A percentile compares a stretch with the other conserved stretches of the same genome.
Evolutionary conservation across 257 asterid genomes (phyloP).

Genomic region (Solanum sparsipilum): DNA sequence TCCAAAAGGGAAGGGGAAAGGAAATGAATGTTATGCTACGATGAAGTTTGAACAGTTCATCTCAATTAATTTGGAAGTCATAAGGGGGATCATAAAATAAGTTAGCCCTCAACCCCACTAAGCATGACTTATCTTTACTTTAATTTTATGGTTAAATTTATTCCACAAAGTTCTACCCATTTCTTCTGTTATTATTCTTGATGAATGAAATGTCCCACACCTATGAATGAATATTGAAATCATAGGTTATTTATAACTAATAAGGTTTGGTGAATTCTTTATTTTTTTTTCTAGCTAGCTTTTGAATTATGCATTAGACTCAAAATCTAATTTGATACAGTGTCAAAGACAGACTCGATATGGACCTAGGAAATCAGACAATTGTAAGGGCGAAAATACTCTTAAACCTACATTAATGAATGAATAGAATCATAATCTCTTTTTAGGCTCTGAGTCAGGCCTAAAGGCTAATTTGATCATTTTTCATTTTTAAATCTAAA

Average conservation of each 20-base stretch:
- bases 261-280: not conserved
- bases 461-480: not conserved
- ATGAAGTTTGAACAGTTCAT: not conserved
- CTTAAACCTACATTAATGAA: not conserved
- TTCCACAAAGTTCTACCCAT: not conserved
- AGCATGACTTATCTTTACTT: not conserved
- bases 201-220: not conserved
- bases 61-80: not conserved
- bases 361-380: not conserved
- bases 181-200: not conserved
- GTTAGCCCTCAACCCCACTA: not conserved
- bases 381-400: not conserved
- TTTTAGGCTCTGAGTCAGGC: not conserved
- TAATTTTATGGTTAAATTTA: not conserved
- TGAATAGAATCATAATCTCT: not conserved
- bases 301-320: not conserved
- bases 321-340: not conserved
- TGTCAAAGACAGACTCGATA: not conserved
- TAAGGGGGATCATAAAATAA: not conserved
- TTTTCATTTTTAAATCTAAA: not conserved
- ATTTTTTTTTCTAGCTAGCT: not conserved
- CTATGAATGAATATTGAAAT: not conserved
- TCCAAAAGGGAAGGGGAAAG: not conserved
- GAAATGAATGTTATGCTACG: not conserved
- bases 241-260: not conserved